Evolutionary conservation across 208 protist species (phyloP).

Genomic region (Leishmania major): DNA sequence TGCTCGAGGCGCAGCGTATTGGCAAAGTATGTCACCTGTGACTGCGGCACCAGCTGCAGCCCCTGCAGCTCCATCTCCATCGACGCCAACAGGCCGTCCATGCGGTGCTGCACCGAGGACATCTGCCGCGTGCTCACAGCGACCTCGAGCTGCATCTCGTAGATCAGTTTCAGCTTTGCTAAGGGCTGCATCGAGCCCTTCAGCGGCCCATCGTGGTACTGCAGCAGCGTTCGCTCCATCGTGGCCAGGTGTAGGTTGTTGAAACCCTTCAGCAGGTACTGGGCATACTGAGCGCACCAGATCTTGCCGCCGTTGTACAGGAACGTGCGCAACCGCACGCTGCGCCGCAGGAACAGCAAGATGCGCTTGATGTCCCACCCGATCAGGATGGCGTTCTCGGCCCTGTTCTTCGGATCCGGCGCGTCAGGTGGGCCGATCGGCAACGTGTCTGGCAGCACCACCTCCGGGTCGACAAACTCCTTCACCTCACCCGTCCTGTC

Average conservation of each 20-base stretch:
- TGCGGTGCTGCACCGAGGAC: conserved; percentile 81
- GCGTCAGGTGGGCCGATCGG: conserved; percentile 41
- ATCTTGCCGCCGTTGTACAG: conserved; percentile 80
- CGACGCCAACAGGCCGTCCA: conserved; percentile 91
- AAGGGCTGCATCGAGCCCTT: conserved; percentile 67
- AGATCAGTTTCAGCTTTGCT: conserved; percentile 88
- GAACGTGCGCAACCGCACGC: conserved; percentile 61
- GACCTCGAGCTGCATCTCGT: conserved; percentile 88
- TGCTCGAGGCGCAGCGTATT: conserved; percentile 66
- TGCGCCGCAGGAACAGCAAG: conserved; percentile 80
- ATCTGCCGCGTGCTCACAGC: conserved; percentile 82
- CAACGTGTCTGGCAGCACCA: conserved; percentile 64
- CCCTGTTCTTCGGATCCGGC: conserved; percentile 38
- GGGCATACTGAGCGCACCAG: conserved; percentile 93
- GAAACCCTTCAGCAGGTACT: conserved; percentile 91
- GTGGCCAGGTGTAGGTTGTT: conserved; percentile 79
- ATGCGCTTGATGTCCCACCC: conserved; percentile 88
- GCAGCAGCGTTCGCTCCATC: conserved; percentile 86
- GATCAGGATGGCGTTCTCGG: conserved; percentile 69
- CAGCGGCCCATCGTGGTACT: conserved; percentile 79
- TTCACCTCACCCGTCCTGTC: conserved; percentile 39
- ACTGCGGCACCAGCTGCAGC: conserved; percentile 76
- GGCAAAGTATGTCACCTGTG: conserved; percentile 67
- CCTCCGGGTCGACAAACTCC: conserved; percentile 68
- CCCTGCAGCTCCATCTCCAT: conserved; percentile 92